Conservation (phyloP, 495 filamentous ascomycete genomes). For the Evansstolkia leycettana region DNA sequence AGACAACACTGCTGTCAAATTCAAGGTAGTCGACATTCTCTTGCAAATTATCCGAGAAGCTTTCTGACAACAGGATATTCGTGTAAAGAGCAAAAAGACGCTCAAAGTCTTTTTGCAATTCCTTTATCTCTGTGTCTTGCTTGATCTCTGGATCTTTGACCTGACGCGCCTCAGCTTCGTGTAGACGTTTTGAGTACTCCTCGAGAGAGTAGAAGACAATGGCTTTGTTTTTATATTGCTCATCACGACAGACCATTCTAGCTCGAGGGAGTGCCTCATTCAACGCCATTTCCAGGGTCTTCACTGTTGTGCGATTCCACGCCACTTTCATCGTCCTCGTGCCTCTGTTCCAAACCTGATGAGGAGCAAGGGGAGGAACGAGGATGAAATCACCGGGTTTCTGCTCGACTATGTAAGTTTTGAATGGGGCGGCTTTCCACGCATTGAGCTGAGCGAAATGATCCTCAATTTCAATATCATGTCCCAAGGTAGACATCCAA, state of each 20-base stretch:
- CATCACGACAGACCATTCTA: conserved; percentile 88
- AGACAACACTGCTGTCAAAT: conserved; percentile 83
- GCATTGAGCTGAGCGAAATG: conserved; percentile 91
- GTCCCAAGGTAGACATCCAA: conserved; percentile 79
- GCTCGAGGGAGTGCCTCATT: conserved; percentile 78
- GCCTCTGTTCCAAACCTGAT: conserved; percentile 97
- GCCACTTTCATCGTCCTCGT: conserved; percentile 92
- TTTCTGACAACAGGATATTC: conserved; percentile 69
- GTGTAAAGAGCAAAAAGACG: conserved; percentile 65
- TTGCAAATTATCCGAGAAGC: conserved; percentile 51
- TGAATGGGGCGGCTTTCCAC: conserved; percentile 86
- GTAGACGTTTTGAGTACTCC: conserved; percentile 59
- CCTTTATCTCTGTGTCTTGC: conserved; percentile 47
- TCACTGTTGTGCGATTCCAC: conserved; percentile 93
- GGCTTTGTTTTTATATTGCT: conserved; percentile 97
- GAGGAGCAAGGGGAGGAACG: conserved; percentile 89
- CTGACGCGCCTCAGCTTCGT: conserved; percentile 11
- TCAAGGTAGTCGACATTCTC: conserved; percentile 55
- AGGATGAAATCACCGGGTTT: conserved; percentile 88
- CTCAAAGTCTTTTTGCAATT: conserved; percentile 67
- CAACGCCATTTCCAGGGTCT: conserved; percentile 76
- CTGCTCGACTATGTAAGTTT: conserved; percentile 86
- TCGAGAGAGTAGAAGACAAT: conserved; percentile 78
- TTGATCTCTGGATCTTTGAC: conserved; percentile 20
- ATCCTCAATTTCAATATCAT: conserved; percentile 91